phyloP scores from a whole-genome alignment of 108 stramenopile genomes.

The Schizochytrium sp. region DNA sequence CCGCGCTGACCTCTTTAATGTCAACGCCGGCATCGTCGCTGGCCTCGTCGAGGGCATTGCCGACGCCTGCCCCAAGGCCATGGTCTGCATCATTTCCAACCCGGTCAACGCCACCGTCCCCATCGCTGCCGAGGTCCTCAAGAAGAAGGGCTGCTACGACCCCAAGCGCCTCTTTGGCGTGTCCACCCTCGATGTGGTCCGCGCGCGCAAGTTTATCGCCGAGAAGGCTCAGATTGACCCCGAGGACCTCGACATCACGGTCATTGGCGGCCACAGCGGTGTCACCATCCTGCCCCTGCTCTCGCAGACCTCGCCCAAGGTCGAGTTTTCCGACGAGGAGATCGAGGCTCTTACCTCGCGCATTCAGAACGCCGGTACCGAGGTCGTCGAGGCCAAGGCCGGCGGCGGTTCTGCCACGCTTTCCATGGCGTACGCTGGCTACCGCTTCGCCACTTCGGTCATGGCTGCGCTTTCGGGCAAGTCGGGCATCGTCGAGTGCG shows the following conservation, averaged over 20 bases:
- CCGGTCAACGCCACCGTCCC: conserved; percentile 24
- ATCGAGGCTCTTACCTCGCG: conserved; percentile 2
- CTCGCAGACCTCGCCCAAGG: neutral
- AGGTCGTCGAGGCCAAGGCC: conserved; percentile 25
- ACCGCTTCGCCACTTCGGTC: neutral
- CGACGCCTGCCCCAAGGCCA: conserved; percentile 20
- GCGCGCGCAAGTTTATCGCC: neutral
- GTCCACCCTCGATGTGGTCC: conserved; percentile 18
- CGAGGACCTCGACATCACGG: neutral
- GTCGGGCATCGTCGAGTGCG: neutral
- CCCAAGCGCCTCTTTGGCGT: conserved; percentile 23
- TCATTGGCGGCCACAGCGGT: conserved; percentile 20
- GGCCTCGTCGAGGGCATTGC: conserved; percentile 13
- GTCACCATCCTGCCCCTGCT: conserved; percentile 19
- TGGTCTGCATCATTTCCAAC: conserved; percentile 24
- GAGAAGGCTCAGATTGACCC: neutral
- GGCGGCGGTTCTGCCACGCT: conserved; percentile 24
- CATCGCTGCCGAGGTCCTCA: conserved; percentile 19
- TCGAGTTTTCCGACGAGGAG: neutral
- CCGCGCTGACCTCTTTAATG: conserved; percentile 1
- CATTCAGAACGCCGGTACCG: conserved; percentile 16
- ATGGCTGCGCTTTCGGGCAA: neutral
- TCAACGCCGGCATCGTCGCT: conserved; percentile 22
- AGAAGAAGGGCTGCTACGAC: conserved; percentile 21
- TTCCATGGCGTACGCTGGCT: conserved; percentile 23